These are phyloP conservation scores for Vaccinium macrocarpon DNA, from an alignment of 148 eudicot genomes.

Conservation along the genomic window DNA sequence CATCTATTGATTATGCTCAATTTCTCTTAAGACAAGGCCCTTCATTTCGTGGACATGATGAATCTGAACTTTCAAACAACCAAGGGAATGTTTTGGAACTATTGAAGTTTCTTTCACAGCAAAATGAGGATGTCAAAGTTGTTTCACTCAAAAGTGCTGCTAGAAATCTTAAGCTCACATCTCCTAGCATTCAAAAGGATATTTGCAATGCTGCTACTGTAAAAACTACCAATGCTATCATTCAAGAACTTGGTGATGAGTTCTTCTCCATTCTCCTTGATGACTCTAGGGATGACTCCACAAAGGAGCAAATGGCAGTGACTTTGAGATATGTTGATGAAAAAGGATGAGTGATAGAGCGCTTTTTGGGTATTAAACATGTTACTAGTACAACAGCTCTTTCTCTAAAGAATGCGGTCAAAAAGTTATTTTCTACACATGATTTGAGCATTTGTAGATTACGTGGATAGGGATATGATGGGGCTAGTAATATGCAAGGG, in stretches of 20 bases:
- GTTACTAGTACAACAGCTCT: background rate
- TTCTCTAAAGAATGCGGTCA: constrained; percentile 10
- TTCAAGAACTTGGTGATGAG: constrained; percentile 16
- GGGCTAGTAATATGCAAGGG: constrained; percentile 20
- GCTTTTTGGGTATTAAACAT: constrained; percentile 17
- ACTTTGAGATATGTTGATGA: constrained; percentile 7
- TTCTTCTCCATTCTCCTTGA: constrained; percentile 17
- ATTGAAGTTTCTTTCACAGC: background rate
- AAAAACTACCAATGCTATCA: constrained; percentile 11
- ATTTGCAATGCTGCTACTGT: constrained; percentile 2
- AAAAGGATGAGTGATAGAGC: background rate
- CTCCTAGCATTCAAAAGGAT: background rate
- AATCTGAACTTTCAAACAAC: background rate
- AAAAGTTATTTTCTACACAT: constrained; percentile 9
- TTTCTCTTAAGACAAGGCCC: constrained; percentile 2
- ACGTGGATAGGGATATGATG: constrained; percentile 22
- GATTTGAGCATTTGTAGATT: constrained; percentile 6
- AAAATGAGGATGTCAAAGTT: background rate
- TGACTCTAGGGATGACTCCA: constrained; percentile 13
- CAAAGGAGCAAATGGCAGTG: constrained; percentile 17
- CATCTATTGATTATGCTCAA: constrained; percentile 6
- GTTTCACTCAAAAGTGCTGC: background rate
- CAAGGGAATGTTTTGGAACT: background rate
- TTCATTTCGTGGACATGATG: background rate
- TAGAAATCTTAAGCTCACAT: background rate